Evolutionary conservation across 1,284 basidiomycete species (phyloP), one percentile per base, ranked within the genome.

Genomic region (Boletus mariae): DNA sequence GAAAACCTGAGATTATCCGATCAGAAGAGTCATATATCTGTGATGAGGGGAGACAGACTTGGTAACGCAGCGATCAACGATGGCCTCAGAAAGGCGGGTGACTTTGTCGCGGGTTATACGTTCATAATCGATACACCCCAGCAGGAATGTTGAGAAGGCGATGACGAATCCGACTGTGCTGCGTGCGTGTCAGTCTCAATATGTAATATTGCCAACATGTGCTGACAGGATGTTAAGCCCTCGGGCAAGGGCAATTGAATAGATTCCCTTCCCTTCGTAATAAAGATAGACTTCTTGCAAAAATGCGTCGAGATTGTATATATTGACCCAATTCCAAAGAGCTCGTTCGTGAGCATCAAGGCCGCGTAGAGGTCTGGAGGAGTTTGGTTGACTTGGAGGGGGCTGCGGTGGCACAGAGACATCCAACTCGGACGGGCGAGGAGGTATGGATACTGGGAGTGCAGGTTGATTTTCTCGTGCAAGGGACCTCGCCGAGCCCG

Each of bases 311-410:
- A 99, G 79, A 68, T 99, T 96, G 65, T 93, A 92, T 8, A 98
- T 92, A 67, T 99, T 99, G 57, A 97, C 93, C 97, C 97, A 99
- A 58, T 92, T 90, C 97, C 97, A 99, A 42, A 98, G 69, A 0
- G 96, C 96, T 59, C 85, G 85, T 70, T 98, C 93, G 67, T 92
- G 87, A 13, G 84, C 85, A 63, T 92, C 88, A 53, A 95, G 68
- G 3, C 91, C 90, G 45, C 81, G 77, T 78, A 85, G 80, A 51
- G 73, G 76, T 58, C 75, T 80, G 20, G 71, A 65, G 38, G 71
- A 77, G 47, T 73, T 66, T 25, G 64, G 53, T 13, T 51, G 53
- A 49, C 53, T 63, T 45, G 59, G 61, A 29, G 61, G 55, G 25
- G 61, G 57, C 32, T 61, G 61, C 1, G 61, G 59, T 15, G 59